Base-by-base conservation (phyloP, 257 asterid species). In the Gentiana dahurica region DNA sequence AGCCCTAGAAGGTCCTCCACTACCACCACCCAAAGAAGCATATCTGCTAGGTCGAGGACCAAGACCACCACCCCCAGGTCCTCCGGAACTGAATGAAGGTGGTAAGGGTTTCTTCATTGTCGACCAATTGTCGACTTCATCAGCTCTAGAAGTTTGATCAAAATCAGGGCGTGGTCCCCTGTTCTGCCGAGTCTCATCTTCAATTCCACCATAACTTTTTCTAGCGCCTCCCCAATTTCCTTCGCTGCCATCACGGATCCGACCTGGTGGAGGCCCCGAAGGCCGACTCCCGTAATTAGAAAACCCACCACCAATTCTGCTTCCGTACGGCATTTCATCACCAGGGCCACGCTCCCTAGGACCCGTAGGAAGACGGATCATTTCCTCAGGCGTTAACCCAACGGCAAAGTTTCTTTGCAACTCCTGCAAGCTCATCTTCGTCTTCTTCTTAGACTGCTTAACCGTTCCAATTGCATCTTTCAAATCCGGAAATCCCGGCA, bases 121-220 rank as follows among this genome's bases (percentile, higher is more conserved):
- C 4, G 76, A 86, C 99, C 99, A 92, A 65, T 86, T 83, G 62
- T 81, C 95, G 39, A 73, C 91, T 69, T 76, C 97, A 59, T 88
- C 97, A 46, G 99, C 95, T 57, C 99, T 75, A 32, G 99, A 92
- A 2, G 82, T 81, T 48, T 70, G 77, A 69, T 80, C 85, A 61
- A 75, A 62, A 24, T 88, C 99, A 12, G 88, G 65, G 81, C 53
- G 78, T 55, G 60, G 62, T 36, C 58, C 62, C 80, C 94, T 84
- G 51, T 85, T 53, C 33, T 62, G 72, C 47, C 87, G 72, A 35
- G 72, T 79, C 12, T 81, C 89, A 37, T 83, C 89, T 44, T 77
- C 89, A 49, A 80, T 77, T 41, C 68, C 75, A 9, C 85, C 89
- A 56, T 78, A 79, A 46, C 95, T 79, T 75, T 89, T 77, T 75